Conservation (phyloP, 2,329 filamentous ascomycete species). For the Cordyceps sp. region DNA sequence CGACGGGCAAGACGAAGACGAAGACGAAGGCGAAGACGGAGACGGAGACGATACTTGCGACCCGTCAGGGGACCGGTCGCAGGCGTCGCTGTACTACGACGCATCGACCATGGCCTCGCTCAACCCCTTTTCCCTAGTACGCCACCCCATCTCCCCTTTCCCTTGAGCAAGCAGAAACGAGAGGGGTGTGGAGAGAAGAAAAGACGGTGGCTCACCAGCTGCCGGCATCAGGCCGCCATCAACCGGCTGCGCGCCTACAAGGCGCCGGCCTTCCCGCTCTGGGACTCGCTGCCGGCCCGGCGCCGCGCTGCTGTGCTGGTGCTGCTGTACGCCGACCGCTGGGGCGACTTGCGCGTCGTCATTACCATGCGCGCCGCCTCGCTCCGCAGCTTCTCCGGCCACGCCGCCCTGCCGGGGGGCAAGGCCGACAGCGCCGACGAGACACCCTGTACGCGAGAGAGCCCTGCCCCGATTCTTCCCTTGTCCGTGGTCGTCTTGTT, state of each 20-base stretch:
- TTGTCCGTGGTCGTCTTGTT: not conserved
- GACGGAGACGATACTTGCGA: constrained; percentile 6
- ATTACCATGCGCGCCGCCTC: constrained; percentile 51
- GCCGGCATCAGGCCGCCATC: constrained; percentile 33
- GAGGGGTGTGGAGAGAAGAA: not conserved
- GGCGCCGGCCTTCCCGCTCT: constrained; percentile 42
- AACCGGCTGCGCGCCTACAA: constrained; percentile 43
- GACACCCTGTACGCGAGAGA: constrained; percentile 46
- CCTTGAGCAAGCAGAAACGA: not conserved
- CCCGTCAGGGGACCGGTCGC: constrained; percentile 5
- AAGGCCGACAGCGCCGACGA: constrained; percentile 43
- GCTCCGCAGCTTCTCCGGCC: constrained; percentile 57
- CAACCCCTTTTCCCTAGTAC: constrained; percentile 35
- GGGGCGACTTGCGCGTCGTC: constrained; percentile 60
- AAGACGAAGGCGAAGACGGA: constrained; percentile 6
- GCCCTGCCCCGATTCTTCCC: too few relatives aligned
- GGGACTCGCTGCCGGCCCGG: constrained; percentile 42
- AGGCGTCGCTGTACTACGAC: constrained; percentile 39
- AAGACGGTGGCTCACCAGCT: constrained; percentile 3
- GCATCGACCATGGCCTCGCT: constrained; percentile 38
- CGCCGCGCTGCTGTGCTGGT: constrained; percentile 77
- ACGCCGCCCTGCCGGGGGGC: constrained; percentile 75
- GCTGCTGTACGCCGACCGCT: constrained; percentile 69
- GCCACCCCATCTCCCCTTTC: constrained; percentile 7
- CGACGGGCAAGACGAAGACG: too few relatives aligned